A percentile compares a stretch with the other conserved stretches of the same genome.
Conservation (phyloP, 2,329 filamentous ascomycete genomes). For the Ophiostoma perfectum region DNA sequence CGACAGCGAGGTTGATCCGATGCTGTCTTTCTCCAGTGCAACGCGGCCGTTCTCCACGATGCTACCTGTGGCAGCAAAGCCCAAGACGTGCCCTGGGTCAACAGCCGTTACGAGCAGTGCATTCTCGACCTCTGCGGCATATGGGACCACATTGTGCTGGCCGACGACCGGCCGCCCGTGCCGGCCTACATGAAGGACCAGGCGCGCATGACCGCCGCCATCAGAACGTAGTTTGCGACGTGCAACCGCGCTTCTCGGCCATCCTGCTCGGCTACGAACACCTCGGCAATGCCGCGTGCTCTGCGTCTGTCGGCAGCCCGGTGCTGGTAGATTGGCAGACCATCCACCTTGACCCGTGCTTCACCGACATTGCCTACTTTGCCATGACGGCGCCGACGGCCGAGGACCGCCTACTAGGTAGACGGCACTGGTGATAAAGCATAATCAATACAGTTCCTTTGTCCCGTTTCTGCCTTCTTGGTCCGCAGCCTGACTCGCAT, state of each 20-base stretch:
- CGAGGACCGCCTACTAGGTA: not conserved
- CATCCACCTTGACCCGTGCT: not conserved
- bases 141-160: not conserved
- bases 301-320: not conserved
- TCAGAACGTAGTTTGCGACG: not conserved
- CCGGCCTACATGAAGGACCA: conserved; percentile 29
- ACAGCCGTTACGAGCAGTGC: not conserved
- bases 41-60: not conserved
- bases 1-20: not conserved
- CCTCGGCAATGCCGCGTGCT: not conserved
- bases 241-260: not conserved
- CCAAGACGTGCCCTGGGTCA: not conserved
- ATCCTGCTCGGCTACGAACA: not conserved
- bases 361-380: not conserved
- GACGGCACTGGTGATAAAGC: too few relatives aligned
- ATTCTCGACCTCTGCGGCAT: not conserved
- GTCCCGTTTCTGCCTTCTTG: too few relatives aligned
- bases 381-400: not conserved
- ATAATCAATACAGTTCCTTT: too few relatives aligned
- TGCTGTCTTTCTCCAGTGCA: too few relatives aligned
- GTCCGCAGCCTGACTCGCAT: too few relatives aligned
- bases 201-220: not conserved
- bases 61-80: not conserved
- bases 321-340: not conserved
- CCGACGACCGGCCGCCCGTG: not conserved